Percentiles rank a stretch among this genome's conserved stretches.
These are phyloP conservation scores for Lonicera japonica DNA, from an alignment of 129 eudicot genomes.

Conservation along the genomic window DNA sequence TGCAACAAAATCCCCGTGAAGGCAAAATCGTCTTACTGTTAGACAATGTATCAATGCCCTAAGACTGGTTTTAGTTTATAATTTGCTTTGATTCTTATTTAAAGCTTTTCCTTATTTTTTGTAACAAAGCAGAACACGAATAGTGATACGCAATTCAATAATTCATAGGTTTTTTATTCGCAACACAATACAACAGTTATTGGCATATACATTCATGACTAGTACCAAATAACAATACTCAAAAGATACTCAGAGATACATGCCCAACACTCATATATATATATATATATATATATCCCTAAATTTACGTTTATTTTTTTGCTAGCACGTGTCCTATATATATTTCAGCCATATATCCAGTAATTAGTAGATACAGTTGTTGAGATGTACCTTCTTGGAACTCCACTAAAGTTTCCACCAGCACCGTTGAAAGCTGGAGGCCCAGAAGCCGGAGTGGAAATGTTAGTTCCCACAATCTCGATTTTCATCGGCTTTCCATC, in stretches of 20 bases:
- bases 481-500: constrained; percentile 93
- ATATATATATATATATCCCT: too few relatives aligned
- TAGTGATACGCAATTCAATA: too few relatives aligned
- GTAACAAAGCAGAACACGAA: too few relatives aligned
- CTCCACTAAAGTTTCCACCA: constrained; percentile 35
- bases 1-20: not conserved
- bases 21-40: not conserved
- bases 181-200: not conserved
- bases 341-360: too few relatives aligned
- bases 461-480: constrained; percentile 70
- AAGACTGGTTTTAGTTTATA: not conserved
- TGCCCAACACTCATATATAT: too few relatives aligned
- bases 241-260: not conserved
- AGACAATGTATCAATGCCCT: not conserved
- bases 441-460: constrained; percentile 39
- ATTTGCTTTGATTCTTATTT: not conserved
- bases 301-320: too few relatives aligned
- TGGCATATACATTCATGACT: not conserved
- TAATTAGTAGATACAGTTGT: not conserved
- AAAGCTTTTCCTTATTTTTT: too few relatives aligned
- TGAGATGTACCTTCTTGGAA: constrained; percentile 45
- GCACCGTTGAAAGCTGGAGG: constrained; percentile 25
- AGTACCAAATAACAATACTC: not conserved
- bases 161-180: too few relatives aligned
- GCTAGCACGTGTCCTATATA: too few relatives aligned